Evolutionary conservation across 441 rosid genomes (phyloP).

Genomic region (Adansonia gregorii): DNA sequence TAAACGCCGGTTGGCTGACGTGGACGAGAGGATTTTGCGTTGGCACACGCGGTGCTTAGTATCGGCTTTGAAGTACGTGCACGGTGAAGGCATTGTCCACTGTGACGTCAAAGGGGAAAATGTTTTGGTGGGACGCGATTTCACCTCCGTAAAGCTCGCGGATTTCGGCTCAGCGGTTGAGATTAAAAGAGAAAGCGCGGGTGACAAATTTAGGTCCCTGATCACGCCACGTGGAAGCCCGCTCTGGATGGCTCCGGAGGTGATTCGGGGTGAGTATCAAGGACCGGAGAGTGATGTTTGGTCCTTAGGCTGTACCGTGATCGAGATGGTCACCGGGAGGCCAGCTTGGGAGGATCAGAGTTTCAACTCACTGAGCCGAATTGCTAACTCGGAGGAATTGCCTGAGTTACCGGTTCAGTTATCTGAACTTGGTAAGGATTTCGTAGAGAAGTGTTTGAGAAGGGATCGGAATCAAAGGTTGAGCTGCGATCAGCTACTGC

Average conservation of each 20-base stretch:
- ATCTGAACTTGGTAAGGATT: constrained; percentile 61
- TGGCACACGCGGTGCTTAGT: constrained; percentile 54
- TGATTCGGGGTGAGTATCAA: constrained; percentile 60
- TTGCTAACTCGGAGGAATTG: constrained; percentile 53
- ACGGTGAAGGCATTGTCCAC: constrained; percentile 60
- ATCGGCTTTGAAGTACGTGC: constrained; percentile 58
- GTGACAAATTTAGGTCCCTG: neutral
- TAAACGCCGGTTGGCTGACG: constrained; percentile 30
- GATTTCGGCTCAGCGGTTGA: constrained; percentile 71
- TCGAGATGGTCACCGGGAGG: constrained; percentile 72
- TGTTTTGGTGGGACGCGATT: constrained; percentile 43
- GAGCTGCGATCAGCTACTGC: constrained; percentile 71
- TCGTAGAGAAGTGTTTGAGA: constrained; percentile 59
- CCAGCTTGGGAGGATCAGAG: constrained; percentile 71
- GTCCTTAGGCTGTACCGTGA: constrained; percentile 76
- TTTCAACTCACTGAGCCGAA: constrained; percentile 47
- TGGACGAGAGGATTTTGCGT: constrained; percentile 49
- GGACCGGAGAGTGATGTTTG: constrained; percentile 84
- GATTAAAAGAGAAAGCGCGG: neutral
- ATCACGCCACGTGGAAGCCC: constrained; percentile 74
- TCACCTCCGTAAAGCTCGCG: constrained; percentile 54
- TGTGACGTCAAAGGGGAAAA: constrained; percentile 81
- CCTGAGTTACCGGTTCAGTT: constrained; percentile 50
- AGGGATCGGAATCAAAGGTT: constrained; percentile 57
- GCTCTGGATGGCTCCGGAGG: constrained; percentile 95